Percentiles rank a stretch among this genome's conserved stretches.
Evolutionary conservation across 1,284 basidiomycete genomes (phyloP).

Genomic region (Porodaedalea pini): DNA sequence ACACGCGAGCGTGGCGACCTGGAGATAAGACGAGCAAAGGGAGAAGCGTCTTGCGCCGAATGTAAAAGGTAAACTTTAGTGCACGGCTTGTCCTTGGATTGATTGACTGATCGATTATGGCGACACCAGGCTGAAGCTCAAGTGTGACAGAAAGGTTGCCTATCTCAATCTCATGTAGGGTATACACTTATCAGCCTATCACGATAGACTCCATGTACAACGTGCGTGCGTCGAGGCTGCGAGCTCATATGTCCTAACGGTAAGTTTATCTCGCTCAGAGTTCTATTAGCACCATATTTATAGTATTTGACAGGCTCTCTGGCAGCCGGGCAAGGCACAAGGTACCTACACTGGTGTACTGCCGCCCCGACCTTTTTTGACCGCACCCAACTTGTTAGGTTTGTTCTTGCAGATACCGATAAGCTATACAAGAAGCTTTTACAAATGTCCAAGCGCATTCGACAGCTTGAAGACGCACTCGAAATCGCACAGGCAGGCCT

Average conservation of each 20-base stretch:
- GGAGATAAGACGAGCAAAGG: slow-evolving; percentile 7
- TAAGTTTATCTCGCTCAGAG: background rate
- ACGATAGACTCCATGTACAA: slow-evolving; percentile 14
- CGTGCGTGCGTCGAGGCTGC: slow-evolving; percentile 17
- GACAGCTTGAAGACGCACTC: slow-evolving; percentile 21
- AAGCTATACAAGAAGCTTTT: slow-evolving; percentile 15
- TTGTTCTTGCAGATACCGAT: slow-evolving; percentile 18
- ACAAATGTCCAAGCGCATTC: slow-evolving; percentile 18
- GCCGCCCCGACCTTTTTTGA: background rate
- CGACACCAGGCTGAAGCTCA: slow-evolving; percentile 13
- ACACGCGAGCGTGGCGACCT: slow-evolving; percentile 2
- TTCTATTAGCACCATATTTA: background rate
- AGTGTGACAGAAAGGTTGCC: slow-evolving; percentile 20
- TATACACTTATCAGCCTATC: background rate
- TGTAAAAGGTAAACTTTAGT: slow-evolving; percentile 9
- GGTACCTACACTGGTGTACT: background rate
- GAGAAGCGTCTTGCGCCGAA: slow-evolving; percentile 19
- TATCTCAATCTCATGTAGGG: background rate
- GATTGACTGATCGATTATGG: background rate
- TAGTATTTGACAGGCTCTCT: slow-evolving; percentile 7
- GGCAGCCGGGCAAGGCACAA: slow-evolving; percentile 8
- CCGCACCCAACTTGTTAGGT: background rate
- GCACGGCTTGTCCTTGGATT: background rate
- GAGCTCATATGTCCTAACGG: slow-evolving; percentile 19
- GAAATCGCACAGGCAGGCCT: slow-evolving; percentile 3